Conservation (phyloP, 805 yeast genomes). For the Schwanniomyces sp. region DNA sequence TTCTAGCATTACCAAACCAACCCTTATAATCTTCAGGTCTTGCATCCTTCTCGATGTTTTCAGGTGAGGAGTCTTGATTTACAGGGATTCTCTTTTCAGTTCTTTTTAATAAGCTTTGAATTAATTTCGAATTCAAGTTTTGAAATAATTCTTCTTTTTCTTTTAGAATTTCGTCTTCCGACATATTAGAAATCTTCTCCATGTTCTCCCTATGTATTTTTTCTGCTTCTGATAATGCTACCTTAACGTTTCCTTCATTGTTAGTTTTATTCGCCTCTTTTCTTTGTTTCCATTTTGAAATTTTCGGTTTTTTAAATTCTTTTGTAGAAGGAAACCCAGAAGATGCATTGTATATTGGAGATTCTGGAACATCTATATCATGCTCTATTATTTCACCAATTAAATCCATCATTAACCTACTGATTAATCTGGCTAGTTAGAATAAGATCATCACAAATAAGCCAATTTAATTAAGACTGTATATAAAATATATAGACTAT, state of each 20-base stretch:
- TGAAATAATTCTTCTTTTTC: constrained; percentile 68
- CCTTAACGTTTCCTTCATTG: constrained; percentile 7
- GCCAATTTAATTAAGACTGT: background rate
- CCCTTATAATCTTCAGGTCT: constrained; percentile 35
- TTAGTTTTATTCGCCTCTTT: constrained; percentile 22
- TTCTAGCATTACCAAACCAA: constrained; percentile 42
- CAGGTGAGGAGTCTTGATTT: background rate
- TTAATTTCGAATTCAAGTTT: constrained; percentile 66
- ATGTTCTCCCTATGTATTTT: constrained; percentile 77
- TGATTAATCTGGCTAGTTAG: background rate
- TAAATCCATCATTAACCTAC: constrained; percentile 52
- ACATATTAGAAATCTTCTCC: constrained; percentile 59
- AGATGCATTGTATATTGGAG: constrained; percentile 23
- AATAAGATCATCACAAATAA: background rate
- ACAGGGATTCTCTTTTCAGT: constrained; percentile 45
- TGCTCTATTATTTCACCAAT: constrained; percentile 74
- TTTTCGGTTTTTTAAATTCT: constrained; percentile 28
- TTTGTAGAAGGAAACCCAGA: constrained; percentile 38
- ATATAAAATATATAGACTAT: background rate
- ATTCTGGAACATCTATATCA: constrained; percentile 38
- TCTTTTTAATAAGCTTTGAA: constrained; percentile 57
- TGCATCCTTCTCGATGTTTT: constrained; percentile 2
- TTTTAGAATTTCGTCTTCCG: constrained; percentile 58
- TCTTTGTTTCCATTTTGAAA: constrained; percentile 52
- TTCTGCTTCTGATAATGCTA: constrained; percentile 58